Evolutionary conservation across 192 early-diverging fungal species (phyloP).

Genomic region (Paraglomus brasilianum): DNA sequence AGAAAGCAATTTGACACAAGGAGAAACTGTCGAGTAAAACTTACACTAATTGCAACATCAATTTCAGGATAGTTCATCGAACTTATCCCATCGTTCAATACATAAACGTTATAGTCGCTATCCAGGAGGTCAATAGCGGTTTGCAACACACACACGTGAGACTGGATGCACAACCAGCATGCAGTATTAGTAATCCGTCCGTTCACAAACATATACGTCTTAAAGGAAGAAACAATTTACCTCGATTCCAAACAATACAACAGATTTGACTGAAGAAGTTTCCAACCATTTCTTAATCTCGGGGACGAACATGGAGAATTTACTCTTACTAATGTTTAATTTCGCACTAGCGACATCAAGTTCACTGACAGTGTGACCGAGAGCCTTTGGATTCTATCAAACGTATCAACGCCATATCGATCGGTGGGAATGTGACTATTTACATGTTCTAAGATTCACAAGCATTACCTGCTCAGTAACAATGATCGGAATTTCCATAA

Average conservation of each 20-base stretch:
- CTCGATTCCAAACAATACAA: constrained; percentile 91
- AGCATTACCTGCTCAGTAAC: constrained; percentile 81
- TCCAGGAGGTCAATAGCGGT: constrained; percentile 89
- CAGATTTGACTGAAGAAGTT: constrained; percentile 54
- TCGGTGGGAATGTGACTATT: background rate
- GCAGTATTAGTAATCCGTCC: background rate
- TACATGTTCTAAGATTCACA: background rate
- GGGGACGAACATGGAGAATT: constrained; percentile 85
- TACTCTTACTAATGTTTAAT: constrained; percentile 69
- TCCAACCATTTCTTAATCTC: constrained; percentile 57
- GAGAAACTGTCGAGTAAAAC: constrained; percentile 29
- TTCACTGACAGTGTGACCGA: constrained; percentile 77
- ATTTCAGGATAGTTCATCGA: constrained; percentile 84
- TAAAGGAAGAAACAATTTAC: constrained; percentile 35
- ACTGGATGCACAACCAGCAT: constrained; percentile 38
- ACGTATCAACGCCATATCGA: background rate
- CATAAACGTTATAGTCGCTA: constrained; percentile 74
- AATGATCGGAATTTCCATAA: constrained; percentile 79
- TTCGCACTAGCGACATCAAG: constrained; percentile 68
- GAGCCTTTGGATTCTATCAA: constrained; percentile 55
- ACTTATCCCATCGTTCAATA: constrained; percentile 92
- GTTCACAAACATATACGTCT: background rate
- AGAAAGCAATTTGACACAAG: background rate
- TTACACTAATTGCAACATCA: constrained; percentile 73
- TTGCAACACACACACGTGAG: constrained; percentile 95